Evolutionary conservation across 2,329 filamentous ascomycete species (phyloP).

Genomic region (Aphanoascus verrucosus): DNA sequence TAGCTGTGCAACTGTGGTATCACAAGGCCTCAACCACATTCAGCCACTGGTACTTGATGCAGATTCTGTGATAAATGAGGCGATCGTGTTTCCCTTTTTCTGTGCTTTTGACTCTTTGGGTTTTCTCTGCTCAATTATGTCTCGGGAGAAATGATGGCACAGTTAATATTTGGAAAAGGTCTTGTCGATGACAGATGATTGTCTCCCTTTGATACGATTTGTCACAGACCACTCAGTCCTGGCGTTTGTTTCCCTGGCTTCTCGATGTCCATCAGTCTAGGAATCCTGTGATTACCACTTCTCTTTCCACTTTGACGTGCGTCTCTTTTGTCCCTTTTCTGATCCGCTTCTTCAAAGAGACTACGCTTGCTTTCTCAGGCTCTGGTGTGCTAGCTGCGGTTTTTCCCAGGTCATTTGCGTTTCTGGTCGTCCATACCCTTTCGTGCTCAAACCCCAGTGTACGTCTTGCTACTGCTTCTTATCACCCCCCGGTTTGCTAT

Average conservation of each 20-base stretch:
- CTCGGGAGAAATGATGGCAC: constrained; percentile 1
- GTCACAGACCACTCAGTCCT: background rate
- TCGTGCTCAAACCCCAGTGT: background rate
- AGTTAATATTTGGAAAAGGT: constrained; percentile 4
- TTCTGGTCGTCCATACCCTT: constrained; percentile 7
- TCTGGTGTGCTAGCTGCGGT: constrained; percentile 5
- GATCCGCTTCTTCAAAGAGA: background rate
- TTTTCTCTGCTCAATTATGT: constrained; percentile 2
- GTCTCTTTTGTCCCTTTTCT: constrained; percentile 1
- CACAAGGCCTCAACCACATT: background rate
- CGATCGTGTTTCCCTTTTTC: constrained; percentile 7
- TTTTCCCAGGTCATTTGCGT: constrained; percentile 7
- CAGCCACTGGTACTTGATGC: constrained; percentile 1
- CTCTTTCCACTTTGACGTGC: background rate
- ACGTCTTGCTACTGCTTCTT: background rate
- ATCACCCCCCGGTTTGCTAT: background rate
- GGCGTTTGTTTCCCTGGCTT: constrained; percentile 2
- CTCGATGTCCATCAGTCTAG: constrained; percentile 1
- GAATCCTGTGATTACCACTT: constrained; percentile 5
- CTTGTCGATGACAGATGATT: background rate
- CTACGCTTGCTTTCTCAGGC: background rate
- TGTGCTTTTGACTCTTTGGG: constrained; percentile 8
- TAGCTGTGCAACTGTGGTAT: constrained; percentile 5
- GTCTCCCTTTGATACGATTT: background rate
- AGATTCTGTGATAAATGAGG: constrained; percentile 2